Evolutionary conservation across 257 asterid genomes (phyloP).

Genomic region (Solanum peruvianum): DNA sequence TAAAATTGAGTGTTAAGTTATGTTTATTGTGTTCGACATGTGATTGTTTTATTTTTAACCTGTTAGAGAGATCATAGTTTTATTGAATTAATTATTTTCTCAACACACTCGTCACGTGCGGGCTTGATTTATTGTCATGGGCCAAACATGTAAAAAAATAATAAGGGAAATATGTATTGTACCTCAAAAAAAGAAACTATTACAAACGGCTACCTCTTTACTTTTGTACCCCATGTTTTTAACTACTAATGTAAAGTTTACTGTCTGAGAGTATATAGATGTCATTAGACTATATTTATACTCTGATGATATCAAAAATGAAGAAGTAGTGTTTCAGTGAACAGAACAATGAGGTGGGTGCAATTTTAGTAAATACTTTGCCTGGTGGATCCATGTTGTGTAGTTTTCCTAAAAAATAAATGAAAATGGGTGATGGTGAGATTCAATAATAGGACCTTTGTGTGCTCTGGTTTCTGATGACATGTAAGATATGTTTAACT

Average conservation of each 20-base stretch:
- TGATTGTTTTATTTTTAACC: not conserved
- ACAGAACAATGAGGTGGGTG: not conserved
- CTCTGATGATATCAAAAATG: no score
- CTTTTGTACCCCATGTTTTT: not conserved
- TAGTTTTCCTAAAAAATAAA: no score
- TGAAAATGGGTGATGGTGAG: not conserved
- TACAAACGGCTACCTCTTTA: no score
- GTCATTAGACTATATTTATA: no score
- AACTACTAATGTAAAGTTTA: rapidly evolving
- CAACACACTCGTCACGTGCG: not conserved
- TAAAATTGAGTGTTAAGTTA: not conserved
- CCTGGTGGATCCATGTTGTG: no score
- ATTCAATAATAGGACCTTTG: not conserved
- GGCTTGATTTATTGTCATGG: not conserved
- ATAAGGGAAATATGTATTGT: not conserved
- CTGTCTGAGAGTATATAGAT: not conserved
- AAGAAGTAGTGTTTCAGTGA: not conserved
- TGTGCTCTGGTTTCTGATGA: not conserved
- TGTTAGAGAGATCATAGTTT: not conserved
- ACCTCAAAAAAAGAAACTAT: not conserved
- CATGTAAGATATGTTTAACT: not conserved
- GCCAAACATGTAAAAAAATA: not conserved
- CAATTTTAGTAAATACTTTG: no score
- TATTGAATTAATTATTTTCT: not conserved
- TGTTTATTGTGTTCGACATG: not conserved